These are phyloP conservation scores for Lyophyllum semitale DNA, from an alignment of 768 basidiomycete genomes.

Conservation along the genomic window DNA sequence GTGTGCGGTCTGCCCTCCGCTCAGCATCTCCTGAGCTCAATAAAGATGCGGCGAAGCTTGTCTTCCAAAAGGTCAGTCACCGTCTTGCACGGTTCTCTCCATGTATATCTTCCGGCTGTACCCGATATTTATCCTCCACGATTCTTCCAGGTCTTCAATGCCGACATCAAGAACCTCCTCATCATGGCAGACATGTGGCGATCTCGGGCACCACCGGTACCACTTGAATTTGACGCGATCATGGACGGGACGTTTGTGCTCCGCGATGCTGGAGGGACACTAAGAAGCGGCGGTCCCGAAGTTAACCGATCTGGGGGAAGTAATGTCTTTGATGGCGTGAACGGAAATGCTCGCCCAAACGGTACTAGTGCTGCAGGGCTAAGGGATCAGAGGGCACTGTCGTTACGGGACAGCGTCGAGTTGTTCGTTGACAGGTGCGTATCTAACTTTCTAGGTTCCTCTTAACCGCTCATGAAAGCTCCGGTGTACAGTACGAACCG, in stretches of 20 bases:
- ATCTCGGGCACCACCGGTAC: slow-evolving; percentile 79
- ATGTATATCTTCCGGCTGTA: not conserved
- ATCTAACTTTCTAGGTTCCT: not conserved
- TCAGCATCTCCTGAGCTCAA: slow-evolving; percentile 30
- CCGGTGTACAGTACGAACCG: slow-evolving; percentile 67
- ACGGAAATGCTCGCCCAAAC: slow-evolving; percentile 25
- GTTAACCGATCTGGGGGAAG: slow-evolving; percentile 3
- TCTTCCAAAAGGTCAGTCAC: slow-evolving; percentile 78
- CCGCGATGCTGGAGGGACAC: slow-evolving; percentile 24
- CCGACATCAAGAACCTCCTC: slow-evolving; percentile 86
- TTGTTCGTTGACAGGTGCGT: slow-evolving; percentile 83
- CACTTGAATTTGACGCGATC: slow-evolving; percentile 83
- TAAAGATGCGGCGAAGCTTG: slow-evolving; percentile 61
- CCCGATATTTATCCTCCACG: not conserved
- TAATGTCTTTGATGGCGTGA: slow-evolving; percentile 5
- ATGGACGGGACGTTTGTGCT: slow-evolving; percentile 60
- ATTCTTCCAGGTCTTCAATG: slow-evolving; percentile 74
- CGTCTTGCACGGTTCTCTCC: no score
- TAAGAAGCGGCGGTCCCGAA: slow-evolving; percentile 14
- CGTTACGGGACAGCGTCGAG: slow-evolving; percentile 76
- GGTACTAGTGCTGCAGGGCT: slow-evolving; percentile 40
- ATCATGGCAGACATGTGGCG: slow-evolving; percentile 99
- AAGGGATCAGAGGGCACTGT: slow-evolving; percentile 81
- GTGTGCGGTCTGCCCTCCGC: slow-evolving; percentile 73
- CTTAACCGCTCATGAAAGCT: not conserved